These are phyloP conservation scores for Vicia faba DNA, from an alignment of 306 rosid genomes.

Conservation along the genomic window DNA sequence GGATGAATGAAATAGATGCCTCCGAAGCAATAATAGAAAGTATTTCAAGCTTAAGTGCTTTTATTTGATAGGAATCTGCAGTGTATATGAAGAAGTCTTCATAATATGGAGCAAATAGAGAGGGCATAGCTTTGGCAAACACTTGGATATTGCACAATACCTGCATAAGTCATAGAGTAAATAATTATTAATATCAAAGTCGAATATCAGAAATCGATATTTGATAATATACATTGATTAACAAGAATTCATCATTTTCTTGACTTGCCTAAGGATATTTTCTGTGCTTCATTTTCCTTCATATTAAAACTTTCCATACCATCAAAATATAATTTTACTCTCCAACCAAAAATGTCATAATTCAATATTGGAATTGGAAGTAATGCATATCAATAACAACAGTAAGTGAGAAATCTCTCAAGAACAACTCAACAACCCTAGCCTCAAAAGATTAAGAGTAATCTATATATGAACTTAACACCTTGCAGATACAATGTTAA, in stretches of 20 bases:
- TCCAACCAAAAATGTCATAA: constrained; percentile 20
- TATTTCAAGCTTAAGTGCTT: constrained; percentile 85
- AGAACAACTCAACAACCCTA: constrained; percentile 27
- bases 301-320: neutral
- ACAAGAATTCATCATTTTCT: constrained; percentile 27
- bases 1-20: constrained; percentile 62
- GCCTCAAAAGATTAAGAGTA: constrained; percentile 1
- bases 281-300: constrained; percentile 13
- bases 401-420: constrained; percentile 21
- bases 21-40: constrained; percentile 72
- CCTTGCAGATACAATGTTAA: too few relatives aligned
- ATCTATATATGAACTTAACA: too few relatives aligned
- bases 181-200: constrained; percentile 33
- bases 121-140: constrained; percentile 92
- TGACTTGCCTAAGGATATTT: constrained; percentile 21
- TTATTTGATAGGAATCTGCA: constrained; percentile 87
- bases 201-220: constrained; percentile 20
- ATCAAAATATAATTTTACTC: constrained; percentile 1
- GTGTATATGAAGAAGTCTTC: constrained; percentile 79
- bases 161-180: constrained; percentile 54
- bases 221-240: constrained; percentile 3
- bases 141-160: constrained; percentile 91
- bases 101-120: constrained; percentile 73
- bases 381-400: constrained; percentile 15
- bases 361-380: constrained; percentile 30